These are phyloP conservation scores for Solanum piurae DNA, from an alignment of 257 asterid species.

Conservation along the genomic window DNA sequence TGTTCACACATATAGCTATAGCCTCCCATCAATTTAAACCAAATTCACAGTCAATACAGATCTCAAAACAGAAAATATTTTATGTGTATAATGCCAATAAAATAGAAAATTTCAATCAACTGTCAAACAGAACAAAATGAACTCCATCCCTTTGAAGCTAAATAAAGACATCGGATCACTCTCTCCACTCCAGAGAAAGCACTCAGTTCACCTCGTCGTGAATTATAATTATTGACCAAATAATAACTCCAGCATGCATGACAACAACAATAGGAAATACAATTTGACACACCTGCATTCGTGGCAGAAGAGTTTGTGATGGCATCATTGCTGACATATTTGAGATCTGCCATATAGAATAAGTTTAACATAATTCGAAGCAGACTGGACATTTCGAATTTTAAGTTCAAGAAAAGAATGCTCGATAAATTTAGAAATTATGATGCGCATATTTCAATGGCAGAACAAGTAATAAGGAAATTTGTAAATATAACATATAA, in stretches of 20 bases:
- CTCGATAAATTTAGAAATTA: not conserved
- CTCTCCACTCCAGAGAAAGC: not conserved
- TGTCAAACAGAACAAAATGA: not conserved
- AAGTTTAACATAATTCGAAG: not conserved
- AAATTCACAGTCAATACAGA: not conserved
- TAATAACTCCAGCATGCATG: not conserved
- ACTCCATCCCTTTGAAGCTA: not conserved
- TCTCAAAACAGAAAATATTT: not conserved
- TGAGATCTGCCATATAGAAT: slow-evolving; percentile 47
- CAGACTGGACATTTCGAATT: not conserved
- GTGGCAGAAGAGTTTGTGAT: slow-evolving; percentile 61
- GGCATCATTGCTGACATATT: slow-evolving; percentile 93
- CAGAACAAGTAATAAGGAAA: not conserved
- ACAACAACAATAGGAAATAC: not conserved
- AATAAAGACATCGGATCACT: not conserved
- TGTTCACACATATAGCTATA: not conserved
- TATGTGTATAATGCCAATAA: not conserved
- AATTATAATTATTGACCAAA: not conserved
- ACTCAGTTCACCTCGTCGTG: not conserved
- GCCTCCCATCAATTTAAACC: not conserved
- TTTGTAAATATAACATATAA: not conserved
- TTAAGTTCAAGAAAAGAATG: not conserved
- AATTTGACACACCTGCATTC: slow-evolving; percentile 61
- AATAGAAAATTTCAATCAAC: not conserved
- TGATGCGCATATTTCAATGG: not conserved